Base-by-base conservation (phyloP, 208 protist species). In the Acanthamoeba sp. region DNA sequence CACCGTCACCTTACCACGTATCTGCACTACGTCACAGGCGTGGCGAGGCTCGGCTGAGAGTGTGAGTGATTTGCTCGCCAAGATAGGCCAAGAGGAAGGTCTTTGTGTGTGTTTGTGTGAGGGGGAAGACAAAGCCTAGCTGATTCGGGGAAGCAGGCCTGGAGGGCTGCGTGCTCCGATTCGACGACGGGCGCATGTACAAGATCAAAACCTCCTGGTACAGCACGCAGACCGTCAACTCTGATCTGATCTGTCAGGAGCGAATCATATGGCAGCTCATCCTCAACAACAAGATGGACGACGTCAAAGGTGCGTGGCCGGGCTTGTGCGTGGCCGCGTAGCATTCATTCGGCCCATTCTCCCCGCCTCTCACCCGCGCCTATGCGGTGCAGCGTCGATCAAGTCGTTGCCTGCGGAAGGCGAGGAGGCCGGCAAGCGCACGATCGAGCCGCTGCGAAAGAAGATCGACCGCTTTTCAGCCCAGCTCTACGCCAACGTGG, bases 181-280 rank as follows among this genome's bases (percentile, higher is more conserved):
- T 84, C 16, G 73, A 84, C 73, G 32, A 40, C 40, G 73, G 73
- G 24, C 40, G 32, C 1, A 84, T 84, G 73, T 84, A 84, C 73
- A 84, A 84, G 40, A 84, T 84, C 73, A 84, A 84, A 34, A 84
- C 73, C 24, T 52, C 32, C n/a, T 84, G 73, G 73, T 84, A 84
- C 73, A 52, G 73, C 73, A 84, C 32, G 73, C 32, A 84, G 38
- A 40, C 32, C 9, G 38, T 50, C 73, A 50, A 50, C 73, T 2
- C 38, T 24, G 73, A 40, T 9, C 40, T 84, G 24, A 50, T 40
- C 73, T 84, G 38, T 34, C 73, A 84, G 73, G 73, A 84, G 73
- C 32, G 40, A 12, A 50, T 52, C n/a, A 50, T 84, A 7, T 84
- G 73, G 73, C 73, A 52, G 73, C 40, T 84, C 38, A 57, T 57